These are phyloP conservation scores for Diaporthe australafricana DNA, from an alignment of 2,329 filamentous ascomycete species.

Conservation along the genomic window DNA sequence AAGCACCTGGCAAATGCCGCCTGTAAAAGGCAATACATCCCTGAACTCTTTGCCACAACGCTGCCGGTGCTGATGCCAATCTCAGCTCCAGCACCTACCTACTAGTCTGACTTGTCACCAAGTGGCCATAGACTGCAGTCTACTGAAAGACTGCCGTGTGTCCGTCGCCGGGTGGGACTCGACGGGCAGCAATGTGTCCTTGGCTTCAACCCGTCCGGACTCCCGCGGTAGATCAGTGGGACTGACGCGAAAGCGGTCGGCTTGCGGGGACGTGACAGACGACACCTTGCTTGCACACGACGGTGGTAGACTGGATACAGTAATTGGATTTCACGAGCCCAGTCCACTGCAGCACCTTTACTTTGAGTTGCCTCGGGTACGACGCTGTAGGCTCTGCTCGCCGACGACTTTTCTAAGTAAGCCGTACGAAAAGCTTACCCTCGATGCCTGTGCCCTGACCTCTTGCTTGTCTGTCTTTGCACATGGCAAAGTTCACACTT, in stretches of 20 bases:
- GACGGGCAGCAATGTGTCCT: not conserved
- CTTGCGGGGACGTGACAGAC: not conserved
- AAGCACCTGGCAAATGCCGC: too few relatives aligned
- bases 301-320: not conserved
- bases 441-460: too few relatives aligned
- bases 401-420: not conserved
- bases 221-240: not conserved
- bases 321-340: not conserved
- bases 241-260: not conserved
- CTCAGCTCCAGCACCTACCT: too few relatives aligned
- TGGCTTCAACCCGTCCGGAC: not conserved
- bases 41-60: too few relatives aligned
- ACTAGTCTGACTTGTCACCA: too few relatives aligned
- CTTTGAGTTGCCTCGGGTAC: not conserved
- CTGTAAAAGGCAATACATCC: too few relatives aligned
- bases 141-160: not conserved
- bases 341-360: slow-evolving; percentile 9
- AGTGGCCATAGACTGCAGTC: too few relatives aligned
- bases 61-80: too few relatives aligned
- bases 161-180: not conserved
- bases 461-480: not conserved
- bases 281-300: too few relatives aligned
- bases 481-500: not conserved
- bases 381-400: slow-evolving; percentile 7
- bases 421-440: too few relatives aligned